Evolutionary conservation across 169 alveolate species (phyloP).

Genomic region (Eimeria mitis): DNA sequence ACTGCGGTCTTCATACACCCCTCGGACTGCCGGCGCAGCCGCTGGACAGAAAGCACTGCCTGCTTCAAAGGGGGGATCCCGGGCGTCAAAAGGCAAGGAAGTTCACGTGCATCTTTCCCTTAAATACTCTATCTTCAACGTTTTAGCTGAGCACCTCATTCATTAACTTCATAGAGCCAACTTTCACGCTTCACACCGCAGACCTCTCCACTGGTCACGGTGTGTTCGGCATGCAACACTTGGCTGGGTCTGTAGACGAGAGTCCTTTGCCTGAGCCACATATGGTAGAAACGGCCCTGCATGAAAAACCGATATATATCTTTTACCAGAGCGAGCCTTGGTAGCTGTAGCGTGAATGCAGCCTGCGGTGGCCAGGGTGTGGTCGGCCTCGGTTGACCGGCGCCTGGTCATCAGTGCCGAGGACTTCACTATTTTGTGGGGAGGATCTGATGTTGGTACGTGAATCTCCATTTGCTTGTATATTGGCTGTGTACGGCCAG

Average conservation of each 20-base stretch:
- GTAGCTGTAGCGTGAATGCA: background rate
- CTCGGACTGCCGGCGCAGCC: background rate
- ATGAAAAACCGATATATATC: background rate
- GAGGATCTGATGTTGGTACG: too few relatives aligned
- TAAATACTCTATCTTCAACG: background rate
- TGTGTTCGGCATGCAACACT: background rate
- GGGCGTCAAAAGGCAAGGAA: background rate
- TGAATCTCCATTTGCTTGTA: too few relatives aligned
- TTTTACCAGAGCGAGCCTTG: background rate
- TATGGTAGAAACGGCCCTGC: background rate
- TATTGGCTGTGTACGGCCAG: too few relatives aligned
- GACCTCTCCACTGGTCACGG: conserved; percentile 42
- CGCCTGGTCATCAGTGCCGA: background rate
- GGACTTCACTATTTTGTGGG: too few relatives aligned
- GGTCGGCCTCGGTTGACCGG: background rate
- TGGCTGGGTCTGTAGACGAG: background rate
- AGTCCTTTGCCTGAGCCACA: background rate
- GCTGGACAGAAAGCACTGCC: conserved; percentile 21
- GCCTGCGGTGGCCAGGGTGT: background rate
- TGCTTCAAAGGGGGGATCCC: background rate
- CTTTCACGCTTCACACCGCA: background rate
- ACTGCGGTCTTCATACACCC: background rate
- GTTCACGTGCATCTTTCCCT: background rate
- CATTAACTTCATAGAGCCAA: background rate
- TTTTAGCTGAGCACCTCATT: background rate